Percentiles rank a stretch among this genome's conserved stretches.
phyloP scores from a whole-genome alignment of 352 stramenopile species.

The Pythium utonaiense region DNA sequence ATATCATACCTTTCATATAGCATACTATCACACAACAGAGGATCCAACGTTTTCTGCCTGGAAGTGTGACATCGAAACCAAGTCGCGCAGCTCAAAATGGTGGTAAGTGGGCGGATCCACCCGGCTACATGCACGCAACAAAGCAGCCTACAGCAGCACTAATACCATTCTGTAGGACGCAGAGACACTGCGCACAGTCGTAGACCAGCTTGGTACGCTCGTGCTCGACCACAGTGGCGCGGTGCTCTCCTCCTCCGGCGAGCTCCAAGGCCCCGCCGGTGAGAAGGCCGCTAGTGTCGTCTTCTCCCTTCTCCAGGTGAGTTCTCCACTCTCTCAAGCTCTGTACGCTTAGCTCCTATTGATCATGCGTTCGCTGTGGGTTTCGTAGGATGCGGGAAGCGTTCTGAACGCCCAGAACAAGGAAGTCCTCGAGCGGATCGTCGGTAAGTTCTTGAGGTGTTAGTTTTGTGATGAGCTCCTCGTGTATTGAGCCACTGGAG shows the following conservation, averaged over 20 bases:
- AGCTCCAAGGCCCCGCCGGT: slow-evolving; percentile 45
- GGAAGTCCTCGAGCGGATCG: slow-evolving; percentile 63
- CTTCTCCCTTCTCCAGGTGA: slow-evolving; percentile 59
- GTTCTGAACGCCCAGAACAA: slow-evolving; percentile 50
- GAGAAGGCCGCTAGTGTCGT: slow-evolving; percentile 56
- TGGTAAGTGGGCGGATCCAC: neutral
- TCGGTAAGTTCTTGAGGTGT: slow-evolving; percentile 41
- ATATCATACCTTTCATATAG: neutral
- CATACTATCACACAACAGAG: neutral
- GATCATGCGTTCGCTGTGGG: too few species aligned
- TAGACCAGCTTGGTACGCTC: slow-evolving; percentile 55
- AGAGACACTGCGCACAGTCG: slow-evolving; percentile 39
- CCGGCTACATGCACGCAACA: neutral
- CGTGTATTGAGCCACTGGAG: neutral
- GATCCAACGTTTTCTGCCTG: neutral
- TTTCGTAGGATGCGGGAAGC: slow-evolving; percentile 44
- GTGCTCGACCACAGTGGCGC: slow-evolving; percentile 56
- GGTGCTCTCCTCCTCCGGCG: slow-evolving; percentile 60
- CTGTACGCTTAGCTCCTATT: too few species aligned
- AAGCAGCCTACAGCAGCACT: neutral
- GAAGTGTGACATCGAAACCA: too few species aligned
- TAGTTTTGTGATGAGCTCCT: neutral
- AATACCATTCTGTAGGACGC: slow-evolving; percentile 36
- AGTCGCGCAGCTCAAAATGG: slow-evolving; percentile 1
- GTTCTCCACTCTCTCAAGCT: too few species aligned